A percentile compares a stretch with the other conserved stretches of the same genome.
These are phyloP conservation scores for Xylariaceae sp. DNA, from an alignment of 2,329 filamentous ascomycete species.

Conservation along the genomic window DNA sequence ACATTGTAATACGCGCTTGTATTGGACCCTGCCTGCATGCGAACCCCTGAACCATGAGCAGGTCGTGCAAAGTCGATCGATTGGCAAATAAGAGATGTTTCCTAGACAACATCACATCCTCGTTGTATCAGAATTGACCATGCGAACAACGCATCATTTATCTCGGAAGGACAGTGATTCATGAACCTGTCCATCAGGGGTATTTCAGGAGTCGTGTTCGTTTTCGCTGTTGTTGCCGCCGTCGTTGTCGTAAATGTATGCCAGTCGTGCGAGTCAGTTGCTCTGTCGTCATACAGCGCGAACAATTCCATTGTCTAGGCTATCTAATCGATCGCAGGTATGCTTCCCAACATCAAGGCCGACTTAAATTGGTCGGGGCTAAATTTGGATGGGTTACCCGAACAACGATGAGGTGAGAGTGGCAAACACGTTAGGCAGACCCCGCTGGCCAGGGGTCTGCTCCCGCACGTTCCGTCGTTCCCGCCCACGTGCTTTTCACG, in stretches of 20 bases:
- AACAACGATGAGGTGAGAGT: neutral
- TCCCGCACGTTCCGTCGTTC: neutral
- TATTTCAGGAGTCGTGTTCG: neutral
- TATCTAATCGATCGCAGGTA: neutral
- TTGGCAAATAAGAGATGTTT: neutral
- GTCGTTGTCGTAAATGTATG: too few relatives aligned
- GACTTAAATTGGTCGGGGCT: neutral
- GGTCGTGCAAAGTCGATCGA: neutral
- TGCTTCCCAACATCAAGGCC: neutral
- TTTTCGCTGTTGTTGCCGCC: neutral
- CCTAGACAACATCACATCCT: neutral
- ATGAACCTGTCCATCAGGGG: neutral
- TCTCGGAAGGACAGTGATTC: neutral
- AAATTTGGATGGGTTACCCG: neutral
- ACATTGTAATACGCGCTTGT: neutral
- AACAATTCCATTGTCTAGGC: neutral
- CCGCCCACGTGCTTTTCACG: neutral
- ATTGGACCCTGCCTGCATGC: neutral
- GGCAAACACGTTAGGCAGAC: neutral
- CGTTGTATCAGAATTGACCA: conserved; percentile 3
- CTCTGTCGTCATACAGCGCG: neutral
- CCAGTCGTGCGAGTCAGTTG: neutral
- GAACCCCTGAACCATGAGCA: neutral
- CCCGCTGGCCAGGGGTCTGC: neutral
- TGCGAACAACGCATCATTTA: neutral